Percentiles rank a stretch among this genome's conserved stretches.
These are phyloP conservation scores for Asterella californica DNA, from an alignment of 225 moss, liverwort and hornwort genomes.

Conservation along the genomic window DNA sequence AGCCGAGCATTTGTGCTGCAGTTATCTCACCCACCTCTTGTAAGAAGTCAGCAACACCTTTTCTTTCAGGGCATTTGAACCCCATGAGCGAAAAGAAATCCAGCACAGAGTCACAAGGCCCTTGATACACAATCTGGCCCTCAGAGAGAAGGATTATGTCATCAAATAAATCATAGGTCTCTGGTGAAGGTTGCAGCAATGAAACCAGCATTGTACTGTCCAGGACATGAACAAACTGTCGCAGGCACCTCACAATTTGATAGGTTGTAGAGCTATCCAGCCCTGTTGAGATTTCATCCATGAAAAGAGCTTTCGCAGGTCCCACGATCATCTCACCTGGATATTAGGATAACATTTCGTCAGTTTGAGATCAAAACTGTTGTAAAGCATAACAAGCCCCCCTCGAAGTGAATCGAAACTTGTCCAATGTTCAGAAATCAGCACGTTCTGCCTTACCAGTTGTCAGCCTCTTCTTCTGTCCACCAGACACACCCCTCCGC, in stretches of 20 bases:
- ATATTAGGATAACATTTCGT: background rate
- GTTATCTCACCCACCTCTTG: constrained; percentile 39
- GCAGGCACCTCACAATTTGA: constrained; percentile 49
- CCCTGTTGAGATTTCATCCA: constrained; percentile 56
- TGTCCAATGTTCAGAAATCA: background rate
- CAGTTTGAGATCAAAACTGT: background rate
- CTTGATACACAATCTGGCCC: constrained; percentile 53
- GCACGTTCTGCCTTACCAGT: constrained; percentile 31
- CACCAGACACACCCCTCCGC: constrained; percentile 48
- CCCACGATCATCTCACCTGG: constrained; percentile 54
- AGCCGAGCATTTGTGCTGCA: background rate
- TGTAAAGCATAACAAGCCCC: background rate
- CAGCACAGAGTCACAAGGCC: constrained; percentile 40
- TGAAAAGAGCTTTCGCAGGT: constrained; percentile 50
- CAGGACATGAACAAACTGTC: constrained; percentile 48
- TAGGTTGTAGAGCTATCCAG: constrained; percentile 50
- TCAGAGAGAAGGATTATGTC: constrained; percentile 51
- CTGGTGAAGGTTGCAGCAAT: constrained; percentile 50
- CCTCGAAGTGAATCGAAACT: background rate
- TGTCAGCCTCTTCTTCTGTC: constrained; percentile 49
- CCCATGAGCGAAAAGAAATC: constrained; percentile 43
- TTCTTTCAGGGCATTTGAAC: constrained; percentile 48
- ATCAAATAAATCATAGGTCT: constrained; percentile 49
- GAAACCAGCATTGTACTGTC: constrained; percentile 52
- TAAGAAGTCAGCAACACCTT: constrained; percentile 51